Percentiles rank a stretch among this genome's conserved stretches.
Evolutionary conservation across 768 basidiomycete species (phyloP).

Genomic region (Infundibulicybe gibba): DNA sequence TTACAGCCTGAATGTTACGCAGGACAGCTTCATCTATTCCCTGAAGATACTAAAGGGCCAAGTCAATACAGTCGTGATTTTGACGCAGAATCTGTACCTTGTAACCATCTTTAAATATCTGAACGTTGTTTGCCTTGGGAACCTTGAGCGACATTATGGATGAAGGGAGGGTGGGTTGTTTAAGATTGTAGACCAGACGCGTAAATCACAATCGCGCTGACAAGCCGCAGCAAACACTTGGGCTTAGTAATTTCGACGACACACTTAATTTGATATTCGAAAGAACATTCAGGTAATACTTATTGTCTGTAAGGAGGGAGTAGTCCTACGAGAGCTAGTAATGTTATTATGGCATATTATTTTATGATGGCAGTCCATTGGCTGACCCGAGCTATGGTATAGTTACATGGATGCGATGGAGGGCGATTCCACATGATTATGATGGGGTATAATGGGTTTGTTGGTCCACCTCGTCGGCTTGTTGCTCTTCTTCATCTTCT

Average conservation of each 20-base stretch:
- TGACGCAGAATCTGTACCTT: constrained; percentile 48
- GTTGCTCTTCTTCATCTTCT: constrained; percentile 32
- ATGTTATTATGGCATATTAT: too few species aligned
- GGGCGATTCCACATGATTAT: constrained; percentile 9
- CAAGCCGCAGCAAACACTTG: too few species aligned
- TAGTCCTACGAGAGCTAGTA: too few species aligned
- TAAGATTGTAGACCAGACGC: too few species aligned
- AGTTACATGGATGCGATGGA: too few species aligned
- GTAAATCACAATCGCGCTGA: too few species aligned
- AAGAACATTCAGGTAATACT: too few species aligned
- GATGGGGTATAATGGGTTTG: constrained; percentile 13
- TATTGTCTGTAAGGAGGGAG: too few species aligned
- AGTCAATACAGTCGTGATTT: neutral
- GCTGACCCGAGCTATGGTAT: too few species aligned
- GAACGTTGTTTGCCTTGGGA: constrained; percentile 81
- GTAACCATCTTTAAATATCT: constrained; percentile 97
- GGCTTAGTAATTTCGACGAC: too few species aligned
- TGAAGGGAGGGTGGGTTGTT: neutral
- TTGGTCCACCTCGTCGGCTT: constrained; percentile 8
- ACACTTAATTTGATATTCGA: too few species aligned
- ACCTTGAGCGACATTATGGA: constrained; percentile 86
- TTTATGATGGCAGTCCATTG: too few species aligned
- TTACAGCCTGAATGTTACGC: constrained; percentile 94
- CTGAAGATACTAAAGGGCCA: constrained; percentile 56
- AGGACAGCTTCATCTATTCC: constrained; percentile 97